Evolutionary conservation across 352 stramenopile species (phyloP), one percentile per base, ranked within the genome.

Genomic region (Globisporangium uncinulatum): DNA sequence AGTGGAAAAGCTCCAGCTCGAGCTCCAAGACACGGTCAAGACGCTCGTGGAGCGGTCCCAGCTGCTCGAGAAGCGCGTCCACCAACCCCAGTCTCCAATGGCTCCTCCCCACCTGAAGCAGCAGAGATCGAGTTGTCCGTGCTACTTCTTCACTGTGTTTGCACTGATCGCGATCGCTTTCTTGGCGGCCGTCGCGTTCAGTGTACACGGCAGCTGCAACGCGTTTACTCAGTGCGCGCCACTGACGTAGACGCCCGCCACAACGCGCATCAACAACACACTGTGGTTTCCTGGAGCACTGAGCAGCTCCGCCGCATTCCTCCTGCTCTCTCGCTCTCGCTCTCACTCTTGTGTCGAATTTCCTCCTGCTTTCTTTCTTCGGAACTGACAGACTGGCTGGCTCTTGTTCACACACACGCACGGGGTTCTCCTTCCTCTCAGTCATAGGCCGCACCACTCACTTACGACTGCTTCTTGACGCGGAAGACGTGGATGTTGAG

Each of bases 401-500:
- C 6, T 58, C 24, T 8, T 24, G 21, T 15, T 34, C 44, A 50
- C 14, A 24, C 14, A 24, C 45, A 51, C 29, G 15, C 46, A 15
- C 13, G 20, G 15, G 14, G 15, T 17, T 36, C 24, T 21, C 46
- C 21, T 39, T 15, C 3, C 46, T 39, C 46, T 32, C 19, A 6
- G 6, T 2, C 44, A 11, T 6, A 4, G 24, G 24, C 24, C 24
- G 24, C 24, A 29, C 24, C 44, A 34, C 19, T 50, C 19, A 7
- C 24, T 13, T 8, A 37, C 31, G 15, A 57, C 36, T 92, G 61
- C 72, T 92, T 87, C 72, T 92, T 90, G 54, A 89, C 83, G 64
- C 78, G 88, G 69, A 94, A 94, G 55, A 94, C 84, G 54, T 71
- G 75, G 59, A 92, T 94, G 52, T 71, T 73, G 21, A 94, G 77